phyloP scores from a whole-genome alignment of 352 stramenopile genomes.

The Pythium brassicae region DNA sequence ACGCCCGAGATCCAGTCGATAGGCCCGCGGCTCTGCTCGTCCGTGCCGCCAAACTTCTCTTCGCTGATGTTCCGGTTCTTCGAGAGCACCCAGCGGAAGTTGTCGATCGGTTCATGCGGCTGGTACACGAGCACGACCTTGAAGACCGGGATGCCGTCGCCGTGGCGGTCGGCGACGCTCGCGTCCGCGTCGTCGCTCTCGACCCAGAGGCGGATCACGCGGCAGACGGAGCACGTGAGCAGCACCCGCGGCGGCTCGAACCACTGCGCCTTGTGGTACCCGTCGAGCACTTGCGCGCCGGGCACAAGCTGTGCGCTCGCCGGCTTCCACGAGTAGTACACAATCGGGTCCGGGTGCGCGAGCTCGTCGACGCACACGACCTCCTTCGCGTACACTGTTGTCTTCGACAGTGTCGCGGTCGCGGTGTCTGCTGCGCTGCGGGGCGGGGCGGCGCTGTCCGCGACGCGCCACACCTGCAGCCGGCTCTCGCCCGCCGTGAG shows the following conservation, averaged over 20 bases:
- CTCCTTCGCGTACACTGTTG: not conserved
- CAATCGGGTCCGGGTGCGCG: conserved; percentile 53
- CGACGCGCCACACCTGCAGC: conserved; percentile 63
- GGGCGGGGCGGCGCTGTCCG: not conserved
- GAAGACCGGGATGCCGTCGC: conserved; percentile 18
- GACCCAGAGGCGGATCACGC: conserved; percentile 61
- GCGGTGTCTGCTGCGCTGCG: not conserved
- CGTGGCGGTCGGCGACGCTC: not conserved
- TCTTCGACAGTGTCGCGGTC: not conserved
- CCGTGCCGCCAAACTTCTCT: conserved; percentile 56
- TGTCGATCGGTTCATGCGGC: conserved; percentile 45
- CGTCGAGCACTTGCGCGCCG: conserved; percentile 48
- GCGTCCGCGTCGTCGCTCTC: conserved; percentile 20
- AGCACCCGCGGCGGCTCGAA: conserved; percentile 68
- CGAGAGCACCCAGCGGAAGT: conserved; percentile 75
- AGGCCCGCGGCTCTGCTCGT: conserved; percentile 35
- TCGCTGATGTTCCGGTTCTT: conserved; percentile 81
- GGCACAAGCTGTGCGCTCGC: conserved; percentile 50
- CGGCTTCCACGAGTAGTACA: conserved; percentile 82
- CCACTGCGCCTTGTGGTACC: conserved; percentile 55
- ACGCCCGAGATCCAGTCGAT: conserved; percentile 77
- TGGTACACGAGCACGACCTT: conserved; percentile 42
- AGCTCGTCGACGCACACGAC: conserved; percentile 38
- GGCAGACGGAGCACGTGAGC: conserved; percentile 59
- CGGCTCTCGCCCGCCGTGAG: conserved; percentile 23